These are phyloP conservation scores for Cucurbita argyrosperma DNA, from an alignment of 306 rosid species.

Conservation along the genomic window DNA sequence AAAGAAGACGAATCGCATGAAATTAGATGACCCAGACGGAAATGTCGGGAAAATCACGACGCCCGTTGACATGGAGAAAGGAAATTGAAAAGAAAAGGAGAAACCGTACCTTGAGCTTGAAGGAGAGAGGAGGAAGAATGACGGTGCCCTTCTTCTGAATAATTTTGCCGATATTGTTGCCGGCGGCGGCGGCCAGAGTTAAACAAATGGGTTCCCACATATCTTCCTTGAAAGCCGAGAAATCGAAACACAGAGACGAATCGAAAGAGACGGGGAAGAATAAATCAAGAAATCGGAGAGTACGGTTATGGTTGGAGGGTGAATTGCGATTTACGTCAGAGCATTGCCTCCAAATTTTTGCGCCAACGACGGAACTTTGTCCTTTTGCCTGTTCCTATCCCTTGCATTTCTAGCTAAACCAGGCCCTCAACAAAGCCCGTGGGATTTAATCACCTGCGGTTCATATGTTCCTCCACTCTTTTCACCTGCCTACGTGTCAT, in stretches of 20 bases:
- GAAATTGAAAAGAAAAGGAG: not conserved
- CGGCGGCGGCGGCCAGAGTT: slow-evolving; percentile 91
- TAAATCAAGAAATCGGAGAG: not conserved
- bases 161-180: slow-evolving; percentile 90
- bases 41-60: not conserved
- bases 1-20: not conserved
- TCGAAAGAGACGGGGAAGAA: not conserved
- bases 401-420: not conserved
- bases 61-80: not conserved
- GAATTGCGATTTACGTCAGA: not conserved
- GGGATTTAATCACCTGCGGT: not conserved
- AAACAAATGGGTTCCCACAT: slow-evolving; percentile 87
- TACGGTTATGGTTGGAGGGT: not conserved
- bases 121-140: slow-evolving; percentile 88
- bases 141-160: slow-evolving; percentile 94
- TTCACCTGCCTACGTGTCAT: not conserved
- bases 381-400: not conserved
- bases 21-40: not conserved
- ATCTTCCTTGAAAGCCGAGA: not conserved
- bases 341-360: not conserved
- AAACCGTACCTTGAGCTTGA: slow-evolving; percentile 55
- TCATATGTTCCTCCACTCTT: not conserved
- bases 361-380: not conserved
- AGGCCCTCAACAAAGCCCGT: not conserved
- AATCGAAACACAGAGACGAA: not conserved